phyloP scores from a whole-genome alignment of 2,329 filamentous ascomycete genomes.

The Colletotrichum lupini region DNA sequence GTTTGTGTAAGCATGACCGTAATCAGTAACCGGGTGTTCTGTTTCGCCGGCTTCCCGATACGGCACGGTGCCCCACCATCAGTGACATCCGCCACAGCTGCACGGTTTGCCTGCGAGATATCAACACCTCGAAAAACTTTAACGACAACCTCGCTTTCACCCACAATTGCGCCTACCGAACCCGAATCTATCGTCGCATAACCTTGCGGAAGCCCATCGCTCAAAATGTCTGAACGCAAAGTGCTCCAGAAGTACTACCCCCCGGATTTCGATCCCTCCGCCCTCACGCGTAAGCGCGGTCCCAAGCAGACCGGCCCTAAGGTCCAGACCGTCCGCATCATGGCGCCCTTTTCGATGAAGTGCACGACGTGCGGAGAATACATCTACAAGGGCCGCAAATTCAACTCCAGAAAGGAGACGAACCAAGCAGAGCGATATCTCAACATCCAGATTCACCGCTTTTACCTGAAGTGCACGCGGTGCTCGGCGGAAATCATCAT shows the following conservation, averaged over 20 bases:
- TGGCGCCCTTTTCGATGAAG: constrained; percentile 88
- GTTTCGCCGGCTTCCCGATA: not conserved
- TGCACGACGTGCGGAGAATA: constrained; percentile 75
- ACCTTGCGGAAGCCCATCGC: not conserved
- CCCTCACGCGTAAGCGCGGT: constrained; percentile 76
- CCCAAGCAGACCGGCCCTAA: constrained; percentile 81
- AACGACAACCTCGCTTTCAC: constrained; percentile 1
- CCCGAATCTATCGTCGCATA: not conserved
- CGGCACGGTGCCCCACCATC: not conserved
- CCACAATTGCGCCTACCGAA: not conserved
- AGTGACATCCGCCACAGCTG: constrained; percentile 14
- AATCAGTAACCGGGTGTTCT: not conserved
- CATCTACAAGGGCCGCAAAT: constrained; percentile 94
- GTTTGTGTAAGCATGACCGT: not conserved
- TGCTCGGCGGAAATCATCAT: constrained; percentile 83
- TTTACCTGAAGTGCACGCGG: constrained; percentile 83
- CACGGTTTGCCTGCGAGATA: not conserved
- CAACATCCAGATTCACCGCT: constrained; percentile 85
- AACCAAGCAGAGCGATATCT: constrained; percentile 90
- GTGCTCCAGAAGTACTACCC: constrained; percentile 75
- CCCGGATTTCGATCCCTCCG: constrained; percentile 90
- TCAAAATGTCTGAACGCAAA: constrained; percentile 86
- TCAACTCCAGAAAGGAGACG: constrained; percentile 94
- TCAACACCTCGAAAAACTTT: not conserved
- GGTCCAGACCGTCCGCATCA: constrained; percentile 87